These are phyloP conservation scores for Notholithocarpus densiflorus DNA, from an alignment of 306 rosid species.

Conservation along the genomic window DNA sequence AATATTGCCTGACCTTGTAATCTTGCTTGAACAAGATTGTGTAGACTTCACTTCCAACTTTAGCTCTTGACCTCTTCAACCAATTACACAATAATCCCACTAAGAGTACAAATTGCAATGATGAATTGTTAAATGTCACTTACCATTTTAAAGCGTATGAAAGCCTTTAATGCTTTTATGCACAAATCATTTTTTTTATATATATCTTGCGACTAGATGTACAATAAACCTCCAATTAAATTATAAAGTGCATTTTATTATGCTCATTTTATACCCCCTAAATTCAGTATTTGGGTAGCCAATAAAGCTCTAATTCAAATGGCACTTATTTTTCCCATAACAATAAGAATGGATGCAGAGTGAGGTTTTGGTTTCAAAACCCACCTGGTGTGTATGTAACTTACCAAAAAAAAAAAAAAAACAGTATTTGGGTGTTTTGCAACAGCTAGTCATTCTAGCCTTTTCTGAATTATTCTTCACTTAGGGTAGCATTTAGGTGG, in stretches of 20 bases:
- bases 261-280: not conserved
- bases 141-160: not conserved
- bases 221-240: not conserved
- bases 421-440: not conserved
- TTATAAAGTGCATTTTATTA: not conserved
- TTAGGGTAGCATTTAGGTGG: not conserved
- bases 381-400: too few species aligned
- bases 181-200: not conserved
- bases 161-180: not conserved
- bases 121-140: not conserved
- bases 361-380: too few species aligned
- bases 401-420: too few species aligned
- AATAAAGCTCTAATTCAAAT: too few species aligned
- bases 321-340: too few species aligned
- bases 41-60: too few species aligned
- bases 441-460: not conserved
- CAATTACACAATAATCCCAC: too few species aligned
- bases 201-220: not conserved
- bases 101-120: too few species aligned
- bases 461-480: not conserved
- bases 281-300: not conserved
- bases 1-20: too few species aligned
- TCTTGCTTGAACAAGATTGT: too few species aligned
- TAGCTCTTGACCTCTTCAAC: too few species aligned
- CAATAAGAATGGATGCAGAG: too few species aligned